These are phyloP conservation scores for Neofusicoccum sp. DNA, from an alignment of 2,329 filamentous ascomycete genomes.

Conservation along the genomic window DNA sequence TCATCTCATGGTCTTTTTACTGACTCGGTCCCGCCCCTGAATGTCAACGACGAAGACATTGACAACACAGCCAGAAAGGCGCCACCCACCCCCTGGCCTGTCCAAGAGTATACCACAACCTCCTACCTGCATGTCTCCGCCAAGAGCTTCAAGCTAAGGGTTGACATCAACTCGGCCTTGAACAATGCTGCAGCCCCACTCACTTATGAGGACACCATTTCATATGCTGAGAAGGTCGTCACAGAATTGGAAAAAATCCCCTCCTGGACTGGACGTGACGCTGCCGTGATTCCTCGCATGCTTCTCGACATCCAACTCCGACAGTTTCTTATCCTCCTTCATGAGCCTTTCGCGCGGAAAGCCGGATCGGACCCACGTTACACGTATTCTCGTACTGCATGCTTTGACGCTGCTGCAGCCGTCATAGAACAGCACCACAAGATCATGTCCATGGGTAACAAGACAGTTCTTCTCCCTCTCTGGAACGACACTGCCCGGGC, in stretches of 20 bases:
- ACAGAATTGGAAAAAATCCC: constrained; percentile 17
- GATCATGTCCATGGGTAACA: constrained; percentile 8
- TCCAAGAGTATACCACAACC: constrained; percentile 31
- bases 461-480: background rate
- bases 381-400: constrained; percentile 32
- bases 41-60: constrained; percentile 53
- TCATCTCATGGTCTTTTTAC: constrained; percentile 44
- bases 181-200: constrained; percentile 32
- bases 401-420: constrained; percentile 29
- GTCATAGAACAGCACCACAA: constrained; percentile 28
- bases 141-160: constrained; percentile 31
- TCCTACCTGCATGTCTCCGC: constrained; percentile 29
- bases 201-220: constrained; percentile 32
- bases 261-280: constrained; percentile 8
- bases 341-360: constrained; percentile 32
- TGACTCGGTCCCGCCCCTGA: constrained; percentile 50
- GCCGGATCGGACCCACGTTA: constrained; percentile 29
- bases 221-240: constrained; percentile 32
- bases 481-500: constrained; percentile 8
- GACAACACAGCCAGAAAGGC: constrained; percentile 25
- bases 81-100: constrained; percentile 26
- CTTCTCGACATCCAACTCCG: constrained; percentile 30
- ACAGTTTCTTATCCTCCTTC: constrained; percentile 35
- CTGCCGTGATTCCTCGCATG: constrained; percentile 22
- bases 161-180: constrained; percentile 32